Evolutionary conservation across 2,329 filamentous ascomycete genomes (phyloP).

Genomic region (Paraconiothyrium brasiliense): DNA sequence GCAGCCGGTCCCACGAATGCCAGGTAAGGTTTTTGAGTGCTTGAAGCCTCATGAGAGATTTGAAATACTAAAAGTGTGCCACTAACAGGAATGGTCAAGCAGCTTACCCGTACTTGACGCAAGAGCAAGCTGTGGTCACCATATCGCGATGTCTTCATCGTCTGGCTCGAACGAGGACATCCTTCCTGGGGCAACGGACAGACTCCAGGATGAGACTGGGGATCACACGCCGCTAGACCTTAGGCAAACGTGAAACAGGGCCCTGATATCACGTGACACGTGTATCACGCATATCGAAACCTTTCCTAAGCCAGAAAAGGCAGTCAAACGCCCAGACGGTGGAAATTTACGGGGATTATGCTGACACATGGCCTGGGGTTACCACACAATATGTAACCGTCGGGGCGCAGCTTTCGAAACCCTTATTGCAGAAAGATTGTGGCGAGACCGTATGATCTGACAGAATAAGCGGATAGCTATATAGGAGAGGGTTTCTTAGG

Average conservation of each 20-base stretch:
- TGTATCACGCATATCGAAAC: not conserved
- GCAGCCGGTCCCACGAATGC: not conserved
- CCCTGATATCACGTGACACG: conserved; percentile 13
- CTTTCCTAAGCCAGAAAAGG: not conserved
- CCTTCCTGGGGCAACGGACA: not conserved
- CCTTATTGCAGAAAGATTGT: conserved; percentile 26
- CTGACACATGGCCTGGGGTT: not conserved
- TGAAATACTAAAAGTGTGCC: not conserved
- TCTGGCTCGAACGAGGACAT: conserved; percentile 7
- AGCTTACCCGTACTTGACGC: not conserved
- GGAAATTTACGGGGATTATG: conserved; percentile 9
- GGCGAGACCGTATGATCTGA: conserved; percentile 13
- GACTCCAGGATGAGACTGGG: conserved; percentile 17
- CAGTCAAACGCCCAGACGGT: conserved; percentile 3
- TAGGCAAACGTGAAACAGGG: conserved; percentile 15
- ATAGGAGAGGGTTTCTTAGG: conserved; percentile 14
- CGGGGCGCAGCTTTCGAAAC: conserved; percentile 29
- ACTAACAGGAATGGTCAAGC: not conserved
- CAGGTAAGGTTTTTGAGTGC: not conserved
- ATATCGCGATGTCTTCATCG: conserved; percentile 2
- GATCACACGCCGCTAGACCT: conserved; percentile 15
- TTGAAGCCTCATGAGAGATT: not conserved
- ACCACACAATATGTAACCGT: conserved; percentile 25
- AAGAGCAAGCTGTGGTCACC: not conserved
- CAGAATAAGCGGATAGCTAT: conserved; percentile 18